These are phyloP conservation scores for Picocystis sp. DNA, from an alignment of 163 green algal species.

Conservation along the genomic window DNA sequence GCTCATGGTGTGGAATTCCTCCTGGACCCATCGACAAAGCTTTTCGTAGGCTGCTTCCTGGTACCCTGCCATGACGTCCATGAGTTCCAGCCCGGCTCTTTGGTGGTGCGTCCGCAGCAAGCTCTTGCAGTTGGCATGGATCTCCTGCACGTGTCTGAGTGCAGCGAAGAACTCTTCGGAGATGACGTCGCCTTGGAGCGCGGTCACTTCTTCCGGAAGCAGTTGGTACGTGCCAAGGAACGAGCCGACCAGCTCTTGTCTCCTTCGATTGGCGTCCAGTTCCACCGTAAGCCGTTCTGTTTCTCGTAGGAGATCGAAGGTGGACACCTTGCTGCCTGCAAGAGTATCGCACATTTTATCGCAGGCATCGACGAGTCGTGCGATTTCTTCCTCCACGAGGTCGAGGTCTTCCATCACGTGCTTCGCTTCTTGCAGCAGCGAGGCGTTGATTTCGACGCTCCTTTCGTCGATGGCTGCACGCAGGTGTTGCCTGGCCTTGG, in stretches of 20 bases:
- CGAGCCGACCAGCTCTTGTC: constrained; percentile 38
- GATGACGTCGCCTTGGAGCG: constrained; percentile 31
- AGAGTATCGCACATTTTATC: constrained; percentile 35
- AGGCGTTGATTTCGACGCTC: constrained; percentile 43
- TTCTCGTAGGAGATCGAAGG: constrained; percentile 47
- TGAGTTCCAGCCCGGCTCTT: constrained; percentile 83
- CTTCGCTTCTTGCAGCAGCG: constrained; percentile 53
- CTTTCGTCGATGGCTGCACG: constrained; percentile 54
- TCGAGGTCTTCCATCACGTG: constrained; percentile 47
- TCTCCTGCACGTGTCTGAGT: constrained; percentile 55
- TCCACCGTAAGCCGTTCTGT: constrained; percentile 45
- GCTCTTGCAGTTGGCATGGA: constrained; percentile 80
- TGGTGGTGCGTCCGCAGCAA: constrained; percentile 83
- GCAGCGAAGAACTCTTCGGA: constrained; percentile 67
- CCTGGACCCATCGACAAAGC: constrained; percentile 87
- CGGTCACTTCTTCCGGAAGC: constrained; percentile 38
- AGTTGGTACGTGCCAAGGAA: constrained; percentile 90
- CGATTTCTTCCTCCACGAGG: constrained; percentile 46
- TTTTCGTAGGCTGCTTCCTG: constrained; percentile 85
- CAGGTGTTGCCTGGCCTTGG: constrained; percentile 36
- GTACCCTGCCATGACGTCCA: constrained; percentile 81
- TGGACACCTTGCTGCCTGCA: constrained; percentile 20
- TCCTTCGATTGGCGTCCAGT: constrained; percentile 35
- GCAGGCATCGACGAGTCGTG: constrained; percentile 46
- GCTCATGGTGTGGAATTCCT: constrained; percentile 42